Base-by-base conservation (phyloP, 2,329 filamentous ascomycete species). In the Paraphoma chrysanthemicola region DNA sequence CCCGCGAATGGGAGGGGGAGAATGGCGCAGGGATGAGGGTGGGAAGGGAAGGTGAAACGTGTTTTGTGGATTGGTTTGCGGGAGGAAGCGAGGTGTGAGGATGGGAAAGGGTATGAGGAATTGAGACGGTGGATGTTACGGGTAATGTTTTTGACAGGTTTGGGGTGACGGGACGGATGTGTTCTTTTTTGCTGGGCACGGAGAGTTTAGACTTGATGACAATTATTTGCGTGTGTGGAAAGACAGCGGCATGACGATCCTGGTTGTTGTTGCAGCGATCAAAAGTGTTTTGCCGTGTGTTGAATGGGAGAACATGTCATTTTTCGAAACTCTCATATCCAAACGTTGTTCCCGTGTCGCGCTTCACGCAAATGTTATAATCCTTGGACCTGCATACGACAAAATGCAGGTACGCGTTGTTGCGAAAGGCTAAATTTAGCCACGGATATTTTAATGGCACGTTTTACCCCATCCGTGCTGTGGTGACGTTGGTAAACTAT, bases 381-480 rank as follows among this genome's bases (percentile, higher is more conserved):
- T 36, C 33, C 33, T 36, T 3, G 33, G 10, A 4, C 33, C 33
- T 36, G 14, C 33, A 36, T 36, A 36, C 33, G 6, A 14, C 14
- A 10, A 3, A 14, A 10, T 36, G 33, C 33, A 36, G 33, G 33
- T 36, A 36, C 33, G 33, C 33, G 33, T 36, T 7, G 23, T 14
- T 36, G 7, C 33, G 14, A 36, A 36, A 10, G 9, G 44, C 44
- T 47, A 47, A 47, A 36, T 17, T 36, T 47, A 47, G 44, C 29
- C n/a, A 10, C 18, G 16, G 33, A 14, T 36, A 36, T 4, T 10
- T 36, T 36, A 14, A 3, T 36, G 10, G 33, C 44, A 36, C 44
- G 44, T 47, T 47, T 47, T 47, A 36, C 44, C 44, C 44, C 44
- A 47, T 16, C 44, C 44, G 44, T 47, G 44, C 44, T 31, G 33